Base-by-base conservation (phyloP, 225 moss, liverwort and hornwort species). In the Marchantia polymorpha region DNA sequence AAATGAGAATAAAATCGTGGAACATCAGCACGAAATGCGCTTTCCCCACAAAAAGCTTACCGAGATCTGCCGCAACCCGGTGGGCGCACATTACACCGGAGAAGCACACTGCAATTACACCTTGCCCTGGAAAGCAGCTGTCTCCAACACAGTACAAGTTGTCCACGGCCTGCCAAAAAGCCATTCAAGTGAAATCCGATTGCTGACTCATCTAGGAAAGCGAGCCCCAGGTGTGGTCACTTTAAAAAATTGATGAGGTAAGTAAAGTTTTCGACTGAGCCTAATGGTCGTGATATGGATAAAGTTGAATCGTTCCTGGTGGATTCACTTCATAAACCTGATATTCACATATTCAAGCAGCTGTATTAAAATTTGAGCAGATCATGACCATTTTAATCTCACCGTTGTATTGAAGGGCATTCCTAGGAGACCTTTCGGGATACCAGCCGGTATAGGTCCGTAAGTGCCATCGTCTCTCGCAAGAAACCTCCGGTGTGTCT, bases 341-440 rank as follows among this genome's bases (percentile, higher is more conserved):
- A 39, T 39, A 39, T 2, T 39, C 39, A 39, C 5, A 39, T 39
- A 39, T 39, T 39, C 39, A 39, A 39, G 39, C 39, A 39, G 5
- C 2, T 39, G 5, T 39, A 39, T 58, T 58, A 13, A 1, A 58
- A 0, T 13, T 20, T 58, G 56, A 13, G 61, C 61, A 61, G 61
- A 61, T 61, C 61, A n/a, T 61, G 65, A 27, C 1, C 13, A 65
- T 0, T 65, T 27, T 65, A 52, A 4, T 8, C 77, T 84, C 67
- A 90, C 90, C 68, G 94, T 94, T 17, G 92, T 94, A 72, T 96
- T 96, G 31, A 96, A 96, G 60, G 96, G 96, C 96, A 96, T 96
- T 76, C 91, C 96, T 25, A 96, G 91, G 64, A 96, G 85, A 11
- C 96, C 96, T 77, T 92, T 92, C 2, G 96, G 96, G 83, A 82